Conservation (phyloP, 176 grass and related monocot species). For the Musa itinerans region DNA sequence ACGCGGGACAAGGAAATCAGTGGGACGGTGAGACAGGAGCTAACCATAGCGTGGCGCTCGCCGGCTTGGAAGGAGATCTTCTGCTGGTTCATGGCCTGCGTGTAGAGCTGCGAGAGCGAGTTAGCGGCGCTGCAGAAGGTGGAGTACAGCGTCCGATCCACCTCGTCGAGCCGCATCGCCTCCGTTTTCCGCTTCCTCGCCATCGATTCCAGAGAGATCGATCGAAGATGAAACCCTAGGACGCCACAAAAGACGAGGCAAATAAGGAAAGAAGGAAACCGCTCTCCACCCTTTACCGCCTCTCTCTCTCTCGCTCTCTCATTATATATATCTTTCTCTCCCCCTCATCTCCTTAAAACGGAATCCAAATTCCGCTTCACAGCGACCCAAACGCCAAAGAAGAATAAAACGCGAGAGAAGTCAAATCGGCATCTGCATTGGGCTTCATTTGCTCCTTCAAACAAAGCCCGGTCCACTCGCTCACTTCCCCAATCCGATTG, state of each 20-base stretch:
- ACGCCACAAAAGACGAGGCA: background rate
- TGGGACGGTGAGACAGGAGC: background rate
- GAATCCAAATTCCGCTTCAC: no score
- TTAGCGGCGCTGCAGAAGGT: constrained; percentile 60
- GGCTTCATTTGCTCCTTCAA: no score
- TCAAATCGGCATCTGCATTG: no score
- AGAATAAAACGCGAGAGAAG: no score
- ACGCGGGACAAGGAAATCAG: background rate
- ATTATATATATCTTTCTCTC: no score
- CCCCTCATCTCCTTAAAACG: no score
- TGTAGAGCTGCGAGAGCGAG: constrained; percentile 78
- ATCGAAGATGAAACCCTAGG: constrained; percentile 3
- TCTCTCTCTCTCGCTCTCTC: no score
- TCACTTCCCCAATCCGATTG: no score
- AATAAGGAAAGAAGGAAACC: background rate
- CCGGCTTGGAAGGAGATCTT: constrained; percentile 62
- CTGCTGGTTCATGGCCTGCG: constrained; percentile 59
- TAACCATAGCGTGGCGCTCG: constrained; percentile 62
- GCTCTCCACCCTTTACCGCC: no score
- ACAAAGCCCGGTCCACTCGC: no score
- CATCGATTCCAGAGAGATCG: constrained; percentile 2
- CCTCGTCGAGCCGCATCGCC: constrained; percentile 62
- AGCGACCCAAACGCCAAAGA: no score
- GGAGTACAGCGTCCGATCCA: constrained; percentile 59
- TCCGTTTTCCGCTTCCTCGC: constrained; percentile 75